Evolutionary conservation across 768 basidiomycete genomes (phyloP).

Genomic region (Wakefieldia striispora): DNA sequence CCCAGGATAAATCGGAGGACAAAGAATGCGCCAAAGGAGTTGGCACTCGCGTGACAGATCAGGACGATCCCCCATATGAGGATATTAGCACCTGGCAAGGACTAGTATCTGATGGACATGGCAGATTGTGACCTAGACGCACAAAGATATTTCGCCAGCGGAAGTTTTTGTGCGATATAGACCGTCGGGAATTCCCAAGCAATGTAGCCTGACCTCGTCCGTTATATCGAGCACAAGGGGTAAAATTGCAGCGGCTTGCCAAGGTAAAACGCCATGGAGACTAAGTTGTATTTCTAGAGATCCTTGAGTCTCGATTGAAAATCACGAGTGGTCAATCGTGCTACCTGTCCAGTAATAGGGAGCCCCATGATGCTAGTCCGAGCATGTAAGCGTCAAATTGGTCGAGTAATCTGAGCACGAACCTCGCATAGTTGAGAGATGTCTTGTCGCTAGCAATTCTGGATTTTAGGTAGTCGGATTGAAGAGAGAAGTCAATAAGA

Average conservation of each 20-base stretch:
- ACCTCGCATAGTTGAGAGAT: constrained; percentile 39
- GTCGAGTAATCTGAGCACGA: background rate
- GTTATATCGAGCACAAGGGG: too few species aligned
- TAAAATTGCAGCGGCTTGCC: too few species aligned
- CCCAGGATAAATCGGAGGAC: too few species aligned
- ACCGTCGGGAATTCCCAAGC: constrained; percentile 41
- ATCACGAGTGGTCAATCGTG: too few species aligned
- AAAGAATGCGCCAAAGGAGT: too few species aligned
- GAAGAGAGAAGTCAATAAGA: background rate
- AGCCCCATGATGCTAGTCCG: constrained; percentile 33
- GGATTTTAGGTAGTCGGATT: too few species aligned
- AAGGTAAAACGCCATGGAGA: too few species aligned
- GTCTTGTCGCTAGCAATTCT: constrained; percentile 35
- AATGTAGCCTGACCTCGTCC: constrained; percentile 24
- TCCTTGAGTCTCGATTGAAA: too few species aligned
- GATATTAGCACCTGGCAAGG: too few species aligned
- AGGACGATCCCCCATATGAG: too few species aligned
- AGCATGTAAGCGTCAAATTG: background rate
- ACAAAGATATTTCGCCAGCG: constrained; percentile 39
- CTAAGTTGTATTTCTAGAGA: too few species aligned
- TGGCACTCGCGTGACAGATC: too few species aligned
- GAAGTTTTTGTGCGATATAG: constrained; percentile 38
- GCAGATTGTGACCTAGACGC: background rate
- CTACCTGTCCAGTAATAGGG: background rate
- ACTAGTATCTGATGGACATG: background rate